Percentiles rank a stretch among this genome's conserved stretches.
These are phyloP conservation scores for Reticulascus tulasneorum DNA, from an alignment of 2,329 filamentous ascomycete genomes.

Conservation along the genomic window DNA sequence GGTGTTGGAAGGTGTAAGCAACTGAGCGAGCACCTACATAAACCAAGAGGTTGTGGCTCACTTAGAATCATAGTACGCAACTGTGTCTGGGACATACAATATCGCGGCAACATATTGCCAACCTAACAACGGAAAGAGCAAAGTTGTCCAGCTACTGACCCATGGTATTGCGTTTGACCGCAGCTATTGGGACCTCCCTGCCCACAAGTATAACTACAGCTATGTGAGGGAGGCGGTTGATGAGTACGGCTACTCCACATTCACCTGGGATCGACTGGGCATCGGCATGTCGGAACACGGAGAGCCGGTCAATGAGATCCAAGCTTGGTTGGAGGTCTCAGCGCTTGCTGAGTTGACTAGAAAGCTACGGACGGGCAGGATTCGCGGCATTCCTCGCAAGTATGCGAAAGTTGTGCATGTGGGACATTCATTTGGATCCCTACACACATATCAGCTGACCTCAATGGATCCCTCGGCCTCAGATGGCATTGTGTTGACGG, in stretches of 20 bases:
- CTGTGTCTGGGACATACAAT: slow-evolving; percentile 48
- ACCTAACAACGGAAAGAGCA: slow-evolving; percentile 41
- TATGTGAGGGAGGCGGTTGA: slow-evolving; percentile 55
- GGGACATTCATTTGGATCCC: slow-evolving; percentile 62
- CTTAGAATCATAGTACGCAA: slow-evolving; percentile 37
- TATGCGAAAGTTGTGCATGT: slow-evolving; percentile 51
- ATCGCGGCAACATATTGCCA: slow-evolving; percentile 60
- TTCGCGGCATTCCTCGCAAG: slow-evolving; percentile 34
- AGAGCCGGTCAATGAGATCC: slow-evolving; percentile 57
- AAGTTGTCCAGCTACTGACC: slow-evolving; percentile 34
- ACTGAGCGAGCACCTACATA: not conserved
- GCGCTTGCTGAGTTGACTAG: slow-evolving; percentile 51
- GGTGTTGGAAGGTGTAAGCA: slow-evolving; percentile 42
- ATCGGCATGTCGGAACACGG: slow-evolving; percentile 55
- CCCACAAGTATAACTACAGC: slow-evolving; percentile 57
- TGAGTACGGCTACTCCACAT: slow-evolving; percentile 52
- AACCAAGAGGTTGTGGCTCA: not conserved
- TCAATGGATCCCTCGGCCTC: slow-evolving; percentile 47
- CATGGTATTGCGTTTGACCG: slow-evolving; percentile 36
- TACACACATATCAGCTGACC: slow-evolving; percentile 53
- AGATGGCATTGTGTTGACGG: slow-evolving; percentile 57
- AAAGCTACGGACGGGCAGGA: slow-evolving; percentile 38
- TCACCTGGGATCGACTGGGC: slow-evolving; percentile 61
- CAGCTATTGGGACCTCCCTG: slow-evolving; percentile 59
- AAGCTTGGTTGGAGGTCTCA: slow-evolving; percentile 53